Evolutionary conservation across 129 eudicot genomes (phyloP).

Genomic region (Apium graveolens): DNA sequence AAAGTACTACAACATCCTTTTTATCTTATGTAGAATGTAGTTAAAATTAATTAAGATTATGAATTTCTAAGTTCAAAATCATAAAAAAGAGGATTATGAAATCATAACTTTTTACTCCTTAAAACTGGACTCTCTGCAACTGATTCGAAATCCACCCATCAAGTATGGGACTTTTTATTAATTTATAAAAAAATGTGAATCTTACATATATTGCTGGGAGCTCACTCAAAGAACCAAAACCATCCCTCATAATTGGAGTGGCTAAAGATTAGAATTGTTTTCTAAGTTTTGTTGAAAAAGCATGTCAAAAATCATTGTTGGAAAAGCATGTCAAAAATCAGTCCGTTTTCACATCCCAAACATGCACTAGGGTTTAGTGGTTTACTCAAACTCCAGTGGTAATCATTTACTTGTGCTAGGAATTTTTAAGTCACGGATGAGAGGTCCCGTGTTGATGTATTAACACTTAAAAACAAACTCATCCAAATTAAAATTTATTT

Average conservation of each 20-base stretch:
- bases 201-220: constrained; percentile 4
- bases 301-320: constrained; percentile 3
- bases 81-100: too few species aligned
- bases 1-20: not conserved
- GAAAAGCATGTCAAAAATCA: constrained; percentile 3
- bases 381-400: not conserved
- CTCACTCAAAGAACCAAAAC: constrained; percentile 15
- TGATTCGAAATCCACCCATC: constrained; percentile 2
- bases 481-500: too few species aligned
- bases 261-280: not conserved
- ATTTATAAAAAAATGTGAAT: too few species aligned
- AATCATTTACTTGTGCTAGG: too few species aligned
- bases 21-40: too few species aligned
- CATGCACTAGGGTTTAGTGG: not conserved
- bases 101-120: not conserved
- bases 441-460: too few species aligned
- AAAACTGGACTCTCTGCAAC: not conserved
- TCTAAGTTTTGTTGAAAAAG: constrained; percentile 4
- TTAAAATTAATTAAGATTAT: too few species aligned
- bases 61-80: too few species aligned
- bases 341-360: not conserved
- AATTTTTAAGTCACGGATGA: not conserved
- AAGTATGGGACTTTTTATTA: not conserved
- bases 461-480: too few species aligned
- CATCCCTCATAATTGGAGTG: not conserved